Evolutionary conservation across 2,329 filamentous ascomycete species (phyloP), one percentile per base, ranked within the genome.

Genomic region (Ceratocystis huliohia): DNA sequence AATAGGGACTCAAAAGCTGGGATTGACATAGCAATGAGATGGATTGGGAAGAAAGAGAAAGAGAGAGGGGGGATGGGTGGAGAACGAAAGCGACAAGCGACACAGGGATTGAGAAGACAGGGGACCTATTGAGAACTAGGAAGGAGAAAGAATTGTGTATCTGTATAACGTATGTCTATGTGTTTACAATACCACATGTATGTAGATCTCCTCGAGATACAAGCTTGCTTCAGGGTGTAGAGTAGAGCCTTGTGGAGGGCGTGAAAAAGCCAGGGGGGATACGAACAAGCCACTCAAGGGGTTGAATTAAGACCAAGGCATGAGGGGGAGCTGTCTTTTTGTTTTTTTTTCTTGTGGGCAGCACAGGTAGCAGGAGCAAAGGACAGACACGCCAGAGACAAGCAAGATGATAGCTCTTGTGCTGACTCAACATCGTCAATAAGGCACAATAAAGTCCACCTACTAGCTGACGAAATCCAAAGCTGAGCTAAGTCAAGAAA

Each of bases 1-100:
- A 57, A 57, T 57, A 57, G 28, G 53, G 53, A 33, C 53, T 57
- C 28, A 57, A 30, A 57, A 57, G 53, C 53, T 50, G 48, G 48
- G 48, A 50, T 50, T 25, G 20, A 22, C 20, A 50, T 20, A 6
- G 48, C 22, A 50, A 50, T 50, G n/a, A 22, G 48, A 50, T 50
- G 48, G n/a, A 50, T 50, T 50, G 20, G 48, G 48, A 6, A 22
- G 48, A 22, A 13, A 22, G 48, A 50, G 20, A 20, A 25, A 7
- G 17, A 50, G 20, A 50, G 15, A 22, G 48, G 48, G 48, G 48
- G 48, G 48, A 50, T 50, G n/a, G 48, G 20, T 41, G 22, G 22
- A 33, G 28, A 30, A 57, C 6, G 20, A 17, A 57, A 30, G 15
- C 53, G 15, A 33, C 13, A 33, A 57, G 8, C 5, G 15, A n/a